Percentiles rank a stretch among this genome's conserved stretches.
Conservation (phyloP, 805 yeast genomes). For the Kuraishia piskuri region DNA sequence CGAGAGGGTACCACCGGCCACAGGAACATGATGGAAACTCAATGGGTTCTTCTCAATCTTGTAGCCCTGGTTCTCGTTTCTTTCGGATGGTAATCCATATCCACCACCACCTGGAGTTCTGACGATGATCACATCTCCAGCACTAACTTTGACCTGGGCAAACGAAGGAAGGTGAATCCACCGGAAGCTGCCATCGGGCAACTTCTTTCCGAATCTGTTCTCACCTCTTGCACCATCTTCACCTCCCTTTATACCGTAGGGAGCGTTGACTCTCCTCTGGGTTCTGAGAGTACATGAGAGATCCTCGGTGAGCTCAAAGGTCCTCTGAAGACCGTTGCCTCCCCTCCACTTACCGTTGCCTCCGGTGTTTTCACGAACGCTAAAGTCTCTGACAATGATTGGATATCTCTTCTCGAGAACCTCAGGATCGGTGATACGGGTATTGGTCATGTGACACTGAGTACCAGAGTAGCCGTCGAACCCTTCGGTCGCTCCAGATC, state of each 20-base stretch:
- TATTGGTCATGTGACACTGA: conserved; percentile 46
- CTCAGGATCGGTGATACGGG: conserved; percentile 49
- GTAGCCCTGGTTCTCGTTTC: conserved; percentile 24
- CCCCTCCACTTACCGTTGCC: conserved; percentile 41
- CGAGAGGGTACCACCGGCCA: conserved; percentile 14
- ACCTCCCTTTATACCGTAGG: conserved; percentile 50
- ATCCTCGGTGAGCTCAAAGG: conserved; percentile 32
- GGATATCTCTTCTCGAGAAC: conserved; percentile 45
- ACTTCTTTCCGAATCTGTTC: conserved; percentile 25
- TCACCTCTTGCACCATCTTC: conserved; percentile 40
- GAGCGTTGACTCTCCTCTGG: conserved; percentile 45
- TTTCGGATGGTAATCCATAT: conserved; percentile 28
- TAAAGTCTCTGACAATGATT: conserved; percentile 34
- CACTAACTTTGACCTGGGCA: conserved; percentile 31
- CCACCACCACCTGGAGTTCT: conserved; percentile 40
- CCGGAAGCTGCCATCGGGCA: conserved; percentile 16
- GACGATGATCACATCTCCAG: conserved; percentile 29
- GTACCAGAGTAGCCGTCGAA: conserved; percentile 39
- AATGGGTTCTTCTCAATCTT: conserved; percentile 4
- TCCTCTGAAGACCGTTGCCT: conserved; percentile 45
- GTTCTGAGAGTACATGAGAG: conserved; percentile 35
- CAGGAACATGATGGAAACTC: conserved; percentile 8
- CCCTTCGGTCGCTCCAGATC: conserved; percentile 42
- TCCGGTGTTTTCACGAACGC: conserved; percentile 36
- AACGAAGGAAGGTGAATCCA: conserved; percentile 24